Percentiles rank a stretch among this genome's conserved stretches.
Evolutionary conservation across 23 red algal species (phyloP).

Genomic region (Agarophyton chilense): DNA sequence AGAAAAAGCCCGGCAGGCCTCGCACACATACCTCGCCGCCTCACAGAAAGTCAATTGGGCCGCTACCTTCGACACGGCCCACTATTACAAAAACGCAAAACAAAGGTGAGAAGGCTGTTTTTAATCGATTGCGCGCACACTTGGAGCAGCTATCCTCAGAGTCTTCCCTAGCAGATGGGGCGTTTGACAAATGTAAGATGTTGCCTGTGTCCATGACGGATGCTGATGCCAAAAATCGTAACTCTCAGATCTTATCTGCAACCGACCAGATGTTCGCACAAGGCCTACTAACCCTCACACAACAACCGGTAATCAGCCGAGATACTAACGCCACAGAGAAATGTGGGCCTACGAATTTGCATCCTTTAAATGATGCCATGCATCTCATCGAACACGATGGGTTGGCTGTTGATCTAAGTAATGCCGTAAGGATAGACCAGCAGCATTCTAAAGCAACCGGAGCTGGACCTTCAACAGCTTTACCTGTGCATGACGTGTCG

Average conservation of each 20-base stretch:
- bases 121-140: conserved; percentile 7
- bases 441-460: not conserved
- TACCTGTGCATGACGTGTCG: not conserved
- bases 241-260: not conserved
- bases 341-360: not conserved
- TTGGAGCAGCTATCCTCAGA: not conserved
- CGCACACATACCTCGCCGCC: not conserved
- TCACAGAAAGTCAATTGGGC: not conserved
- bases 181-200: too few relatives aligned
- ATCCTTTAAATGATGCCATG: not conserved
- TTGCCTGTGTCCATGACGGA: not conserved
- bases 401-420: conserved; percentile 8
- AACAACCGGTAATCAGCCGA: not conserved
- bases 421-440: not conserved
- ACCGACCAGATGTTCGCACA: not conserved
- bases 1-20: not conserved
- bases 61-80: not conserved
- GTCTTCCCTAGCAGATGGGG: not conserved
- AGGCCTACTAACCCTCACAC: not conserved
- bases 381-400: not conserved
- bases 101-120: conserved; percentile 3
- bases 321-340: not conserved
- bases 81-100: not conserved
- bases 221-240: conserved; percentile 1
- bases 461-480: not conserved